Percentiles rank a stretch among this genome's conserved stretches.
phyloP scores from a whole-genome alignment of 208 protist species.

The Crithidia thermophila region DNA sequence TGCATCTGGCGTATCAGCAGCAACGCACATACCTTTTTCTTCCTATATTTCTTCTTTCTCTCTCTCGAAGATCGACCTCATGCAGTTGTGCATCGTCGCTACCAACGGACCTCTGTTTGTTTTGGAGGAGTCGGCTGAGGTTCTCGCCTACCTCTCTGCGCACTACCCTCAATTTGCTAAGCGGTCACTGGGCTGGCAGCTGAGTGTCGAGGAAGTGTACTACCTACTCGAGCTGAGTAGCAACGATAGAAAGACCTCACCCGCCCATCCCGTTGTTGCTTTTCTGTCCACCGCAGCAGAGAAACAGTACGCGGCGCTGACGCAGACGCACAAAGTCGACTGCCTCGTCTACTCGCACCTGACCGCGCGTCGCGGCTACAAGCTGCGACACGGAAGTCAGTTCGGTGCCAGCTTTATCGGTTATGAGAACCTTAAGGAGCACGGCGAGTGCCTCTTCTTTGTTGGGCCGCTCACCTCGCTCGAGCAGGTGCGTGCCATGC shows the following conservation, averaged over 20 bases:
- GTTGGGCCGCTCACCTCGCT: conserved; percentile 47
- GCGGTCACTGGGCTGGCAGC: conserved; percentile 40
- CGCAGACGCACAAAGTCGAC: conserved; percentile 23
- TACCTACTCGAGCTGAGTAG: too few relatives aligned
- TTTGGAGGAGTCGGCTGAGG: conserved; percentile 5
- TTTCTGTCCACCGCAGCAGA: conserved; percentile 28
- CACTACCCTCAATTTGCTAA: conserved; percentile 64
- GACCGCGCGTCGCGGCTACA: conserved; percentile 38
- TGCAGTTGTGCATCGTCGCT: conserved; percentile 10
- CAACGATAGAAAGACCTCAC: too few relatives aligned
- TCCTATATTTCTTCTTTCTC: not conserved
- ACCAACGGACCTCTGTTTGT: conserved; percentile 36
- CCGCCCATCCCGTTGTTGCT: too few relatives aligned
- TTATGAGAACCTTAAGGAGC: conserved; percentile 37
- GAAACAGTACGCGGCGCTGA: conserved; percentile 20
- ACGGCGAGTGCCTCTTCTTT: conserved; percentile 66
- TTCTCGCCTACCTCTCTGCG: conserved; percentile 4
- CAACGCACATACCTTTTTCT: not conserved
- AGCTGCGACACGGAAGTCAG: conserved; percentile 61
- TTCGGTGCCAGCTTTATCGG: conserved; percentile 76
- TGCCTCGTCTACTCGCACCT: conserved; percentile 56
- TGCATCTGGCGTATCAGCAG: too few relatives aligned
- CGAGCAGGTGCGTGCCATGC: conserved; percentile 37
- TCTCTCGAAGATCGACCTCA: too few relatives aligned
- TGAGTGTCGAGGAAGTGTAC: conserved; percentile 68